Evolutionary conservation across 306 rosid genomes (phyloP).

Genomic region (Pachyrhizus erosus): DNA sequence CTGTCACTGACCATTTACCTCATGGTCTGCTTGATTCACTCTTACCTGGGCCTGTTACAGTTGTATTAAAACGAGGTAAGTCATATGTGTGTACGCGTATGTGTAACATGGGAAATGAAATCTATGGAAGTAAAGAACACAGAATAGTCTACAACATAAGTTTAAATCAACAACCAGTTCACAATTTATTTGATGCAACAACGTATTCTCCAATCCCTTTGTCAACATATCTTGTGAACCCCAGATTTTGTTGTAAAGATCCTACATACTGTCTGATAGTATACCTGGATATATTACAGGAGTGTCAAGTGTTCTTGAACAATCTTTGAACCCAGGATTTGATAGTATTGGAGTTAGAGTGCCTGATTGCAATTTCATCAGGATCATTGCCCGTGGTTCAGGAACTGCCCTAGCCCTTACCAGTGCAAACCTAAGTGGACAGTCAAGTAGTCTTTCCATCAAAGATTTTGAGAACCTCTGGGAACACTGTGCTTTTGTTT

Average conservation of each 20-base stretch:
- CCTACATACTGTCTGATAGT: conserved; percentile 30
- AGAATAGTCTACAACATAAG: neutral
- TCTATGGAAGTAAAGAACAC: neutral
- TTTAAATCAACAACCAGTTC: neutral
- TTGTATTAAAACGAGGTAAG: conserved; percentile 74
- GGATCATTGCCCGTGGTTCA: conserved; percentile 70
- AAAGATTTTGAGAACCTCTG: conserved; percentile 82
- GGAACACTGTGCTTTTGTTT: conserved; percentile 84
- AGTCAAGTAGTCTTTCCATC: conserved; percentile 78
- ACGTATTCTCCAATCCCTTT: conserved; percentile 14
- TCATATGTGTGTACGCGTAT: neutral
- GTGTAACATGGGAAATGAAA: neutral
- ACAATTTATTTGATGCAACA: neutral
- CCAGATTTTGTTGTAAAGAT: neutral
- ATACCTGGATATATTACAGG: conserved; percentile 62
- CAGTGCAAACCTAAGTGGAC: conserved; percentile 94
- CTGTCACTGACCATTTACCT: conserved; percentile 78
- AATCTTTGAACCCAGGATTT: conserved; percentile 86
- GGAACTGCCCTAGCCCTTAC: conserved; percentile 91
- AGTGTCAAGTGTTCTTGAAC: conserved; percentile 82
- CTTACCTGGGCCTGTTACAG: conserved; percentile 96
- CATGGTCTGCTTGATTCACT: conserved; percentile 75
- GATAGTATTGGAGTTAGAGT: conserved; percentile 90
- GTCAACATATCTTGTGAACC: conserved; percentile 4
- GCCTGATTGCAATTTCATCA: conserved; percentile 84